Conservation (phyloP, 2,329 filamentous ascomycete species). For the Moelleriella libera region DNA sequence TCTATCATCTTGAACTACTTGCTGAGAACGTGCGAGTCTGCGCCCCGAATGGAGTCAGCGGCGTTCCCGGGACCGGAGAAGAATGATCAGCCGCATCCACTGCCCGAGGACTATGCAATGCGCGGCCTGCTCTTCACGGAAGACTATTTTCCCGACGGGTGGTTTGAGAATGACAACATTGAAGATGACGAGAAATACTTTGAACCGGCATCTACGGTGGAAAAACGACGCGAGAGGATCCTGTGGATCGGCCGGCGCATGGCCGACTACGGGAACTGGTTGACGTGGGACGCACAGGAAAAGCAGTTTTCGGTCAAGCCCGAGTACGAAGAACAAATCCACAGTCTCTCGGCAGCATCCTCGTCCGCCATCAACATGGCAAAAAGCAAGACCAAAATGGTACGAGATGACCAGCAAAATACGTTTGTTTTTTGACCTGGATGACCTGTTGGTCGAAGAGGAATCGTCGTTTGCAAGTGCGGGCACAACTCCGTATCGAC, state of each 20-base stretch:
- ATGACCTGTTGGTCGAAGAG: no score
- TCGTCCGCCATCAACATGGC: no score
- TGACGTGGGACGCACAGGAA: conserved; percentile 25
- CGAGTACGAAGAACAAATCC: neutral
- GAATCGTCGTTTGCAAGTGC: no score
- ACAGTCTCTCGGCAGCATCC: no score
- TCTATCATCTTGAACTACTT: conserved; percentile 24
- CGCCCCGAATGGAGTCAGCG: conserved; percentile 22
- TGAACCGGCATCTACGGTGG: conserved; percentile 43
- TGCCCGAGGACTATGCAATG: conserved; percentile 57
- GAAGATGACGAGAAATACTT: conserved; percentile 57
- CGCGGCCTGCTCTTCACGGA: conserved; percentile 48
- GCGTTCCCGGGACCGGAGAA: conserved; percentile 33
- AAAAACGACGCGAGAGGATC: conserved; percentile 42
- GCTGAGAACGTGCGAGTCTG: conserved; percentile 11
- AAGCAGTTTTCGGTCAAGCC: conserved; percentile 19
- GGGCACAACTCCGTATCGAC: no score
- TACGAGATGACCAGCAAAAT: no score
- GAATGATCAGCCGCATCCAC: conserved; percentile 31
- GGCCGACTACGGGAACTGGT: conserved; percentile 21
- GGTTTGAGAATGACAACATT: conserved; percentile 42
- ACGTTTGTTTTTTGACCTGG: no score
- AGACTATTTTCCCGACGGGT: conserved; percentile 41
- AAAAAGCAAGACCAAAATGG: no score
- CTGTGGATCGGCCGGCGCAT: conserved; percentile 42